Base-by-base conservation (phyloP, 2,329 filamentous ascomycete species). In the Paecilomyces fulvus region DNA sequence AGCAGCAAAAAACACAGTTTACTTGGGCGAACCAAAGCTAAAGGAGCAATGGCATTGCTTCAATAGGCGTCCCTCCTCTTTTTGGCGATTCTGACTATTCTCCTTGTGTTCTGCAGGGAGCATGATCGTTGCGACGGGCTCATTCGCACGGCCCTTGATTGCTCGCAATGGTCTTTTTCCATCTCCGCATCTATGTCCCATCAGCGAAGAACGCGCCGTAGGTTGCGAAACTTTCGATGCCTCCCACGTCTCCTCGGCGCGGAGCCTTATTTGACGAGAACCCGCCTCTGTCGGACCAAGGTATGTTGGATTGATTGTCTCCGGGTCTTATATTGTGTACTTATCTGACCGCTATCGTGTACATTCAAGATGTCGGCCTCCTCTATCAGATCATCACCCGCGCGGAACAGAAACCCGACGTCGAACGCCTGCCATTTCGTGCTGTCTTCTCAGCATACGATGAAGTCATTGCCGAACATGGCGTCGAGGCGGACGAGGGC, bases 371-470 rank as follows among this genome's bases (percentile, higher is more conserved):
- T 76, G 88, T 96, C 70, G 81, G 83, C 59, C 80, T 90, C 59
- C 79, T 96, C 57, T 87, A 90, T 72, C 80, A 87, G 57, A 89
- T 96, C 65, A 85, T 95, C 65, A 77, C 79, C 59, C 80, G 81
- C 63, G 91, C 89, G 49, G 84, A 92, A 73, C 76, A 82, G 46
- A 79, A 88, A 30, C 78, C 83, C 1, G 81, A 85, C 56, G 80
- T 80, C 52, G 82, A 87, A 63, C 80, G 82, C 55, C 78, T 88
- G 21, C 86, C 89, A 3, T 90, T 87, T 57, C 85, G 85, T 66
- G 89, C 90, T 9, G 80, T 96, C 17, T 95, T 95, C 73, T 80
- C 81, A 54, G 89, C 90, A 30, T 95, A 95, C 68, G 87, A 94
- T 67, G 79, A 83, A 56, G 80, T 92, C 48, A 81, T 95, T n/a